Conservation (phyloP, 805 yeast species). For the Sporopachydermia quercuum region DNA sequence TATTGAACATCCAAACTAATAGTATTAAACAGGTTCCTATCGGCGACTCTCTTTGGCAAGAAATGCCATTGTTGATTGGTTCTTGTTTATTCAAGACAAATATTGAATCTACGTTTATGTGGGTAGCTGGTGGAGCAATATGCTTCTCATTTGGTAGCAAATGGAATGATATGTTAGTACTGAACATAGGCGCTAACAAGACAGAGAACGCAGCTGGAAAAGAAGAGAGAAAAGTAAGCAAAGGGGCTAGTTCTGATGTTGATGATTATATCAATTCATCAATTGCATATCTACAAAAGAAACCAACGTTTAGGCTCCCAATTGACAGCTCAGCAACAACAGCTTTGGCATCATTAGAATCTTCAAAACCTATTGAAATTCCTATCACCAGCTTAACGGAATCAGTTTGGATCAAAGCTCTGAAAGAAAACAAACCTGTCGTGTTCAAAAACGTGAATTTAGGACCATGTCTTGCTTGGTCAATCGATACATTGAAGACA, state of each 20-base stretch:
- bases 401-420: slow-evolving; percentile 5
- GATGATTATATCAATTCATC: background rate
- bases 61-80: slow-evolving; percentile 38
- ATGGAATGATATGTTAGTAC: slow-evolving; percentile 22
- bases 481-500: slow-evolving; percentile 16
- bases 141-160: slow-evolving; percentile 68
- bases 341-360: no score
- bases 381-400: background rate
- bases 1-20: slow-evolving; percentile 14
- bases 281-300: background rate
- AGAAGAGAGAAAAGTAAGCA: no score
- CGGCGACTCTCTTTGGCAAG: slow-evolving; percentile 23
- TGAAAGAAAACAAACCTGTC: slow-evolving; percentile 11
- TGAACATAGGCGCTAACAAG: slow-evolving; percentile 1
- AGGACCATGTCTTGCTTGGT: slow-evolving; percentile 14
- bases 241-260: background rate
- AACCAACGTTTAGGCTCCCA: background rate
- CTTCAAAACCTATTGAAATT: no score
- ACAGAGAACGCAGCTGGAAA: background rate
- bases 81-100: slow-evolving; percentile 23
- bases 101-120: slow-evolving; percentile 10
- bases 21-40: slow-evolving; percentile 17
- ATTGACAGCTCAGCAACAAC: no score
- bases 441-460: slow-evolving; percentile 13
- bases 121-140: slow-evolving; percentile 62